Evolutionary conservation across 768 basidiomycete species (phyloP), one percentile per base, ranked within the genome.

Genomic region (Mycena rosella): DNA sequence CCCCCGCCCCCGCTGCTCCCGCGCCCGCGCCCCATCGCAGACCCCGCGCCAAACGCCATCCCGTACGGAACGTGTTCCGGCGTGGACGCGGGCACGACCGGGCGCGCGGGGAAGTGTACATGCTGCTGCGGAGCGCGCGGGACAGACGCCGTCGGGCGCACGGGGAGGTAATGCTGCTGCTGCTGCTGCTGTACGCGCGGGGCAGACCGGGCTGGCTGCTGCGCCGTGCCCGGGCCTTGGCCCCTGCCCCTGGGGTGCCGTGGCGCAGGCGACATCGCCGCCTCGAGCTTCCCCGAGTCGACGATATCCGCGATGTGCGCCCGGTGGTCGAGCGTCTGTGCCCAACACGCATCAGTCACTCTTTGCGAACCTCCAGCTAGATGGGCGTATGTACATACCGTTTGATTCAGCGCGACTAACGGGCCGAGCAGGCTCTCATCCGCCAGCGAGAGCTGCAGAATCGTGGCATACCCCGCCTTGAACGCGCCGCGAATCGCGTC

Each of bases 401-500:
- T 70, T 53, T 72, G 63, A 49, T 74, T 73, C 2, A 81, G 60
- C 20, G 65, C 64, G 17, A 80, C 70, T 29, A 83, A 49, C 26
- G 69, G 63, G 0, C 74, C 74, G 17, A 82, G 74, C 47, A 75
- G 65, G 54, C 71, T 76, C 13, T 56, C 49, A 49, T 75, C 71
- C 2, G 49, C 40, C 15, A 68, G 38, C 3, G 61, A 70, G 22
- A 72, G 58, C 34, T 71, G 72, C 18, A 76, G 67, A 20, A 81
- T 70, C 13, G 63, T 36, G 4, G 66, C 61, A 51, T 76, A 75
- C 7, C 80, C 80, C 11, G 75, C 74, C 54, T 77, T 74, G 73
- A 87, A 86, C 10, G 77, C 73, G 6, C 61, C 45, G 14, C 76
- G 74, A 13, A 87, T 76, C 0, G 54, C 67, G 9, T 71, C 63